These are phyloP conservation scores for Lyophyllum shimeji DNA, from an alignment of 768 basidiomycete genomes.

Conservation along the genomic window DNA sequence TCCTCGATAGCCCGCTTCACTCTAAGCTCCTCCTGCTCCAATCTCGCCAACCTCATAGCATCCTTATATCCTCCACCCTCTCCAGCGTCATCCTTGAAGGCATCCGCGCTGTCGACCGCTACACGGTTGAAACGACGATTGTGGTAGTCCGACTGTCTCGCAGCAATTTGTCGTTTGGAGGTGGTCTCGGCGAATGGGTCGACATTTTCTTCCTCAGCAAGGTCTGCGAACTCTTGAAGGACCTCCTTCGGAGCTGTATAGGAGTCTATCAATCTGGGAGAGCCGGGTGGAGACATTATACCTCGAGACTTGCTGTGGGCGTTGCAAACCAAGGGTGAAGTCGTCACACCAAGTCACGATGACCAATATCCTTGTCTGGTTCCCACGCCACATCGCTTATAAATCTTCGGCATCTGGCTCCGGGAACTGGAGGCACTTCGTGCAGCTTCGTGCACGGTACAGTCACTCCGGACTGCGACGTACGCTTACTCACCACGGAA, in stretches of 20 bases:
- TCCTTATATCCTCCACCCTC: constrained; percentile 90
- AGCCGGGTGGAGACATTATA: constrained; percentile 58
- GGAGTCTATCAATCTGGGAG: constrained; percentile 81
- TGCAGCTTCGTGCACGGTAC: too few relatives aligned
- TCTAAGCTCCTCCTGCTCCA: constrained; percentile 91
- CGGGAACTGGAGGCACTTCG: too few relatives aligned
- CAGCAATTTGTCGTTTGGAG: constrained; percentile 89
- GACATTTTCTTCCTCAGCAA: constrained; percentile 91
- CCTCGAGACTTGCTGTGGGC: constrained; percentile 24
- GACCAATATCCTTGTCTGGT: constrained; percentile 25
- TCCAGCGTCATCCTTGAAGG: constrained; percentile 67
- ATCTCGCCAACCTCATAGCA: constrained; percentile 85
- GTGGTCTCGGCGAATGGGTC: constrained; percentile 94
- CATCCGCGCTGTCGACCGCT: constrained; percentile 79
- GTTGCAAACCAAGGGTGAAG: constrained; percentile 4
- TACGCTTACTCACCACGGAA: too few relatives aligned
- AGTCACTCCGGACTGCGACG: too few relatives aligned
- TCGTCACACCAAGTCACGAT: constrained; percentile 16
- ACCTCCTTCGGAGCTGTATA: constrained; percentile 94
- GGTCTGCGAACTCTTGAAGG: constrained; percentile 88
- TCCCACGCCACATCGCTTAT: constrained; percentile 29
- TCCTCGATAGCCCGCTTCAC: constrained; percentile 87
- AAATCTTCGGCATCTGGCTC: too few relatives aligned
- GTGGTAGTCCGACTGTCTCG: constrained; percentile 94
- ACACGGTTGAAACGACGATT: constrained; percentile 85